Evolutionary conservation across 441 rosid species (phyloP).

Genomic region (Gossypium schwendimanii): DNA sequence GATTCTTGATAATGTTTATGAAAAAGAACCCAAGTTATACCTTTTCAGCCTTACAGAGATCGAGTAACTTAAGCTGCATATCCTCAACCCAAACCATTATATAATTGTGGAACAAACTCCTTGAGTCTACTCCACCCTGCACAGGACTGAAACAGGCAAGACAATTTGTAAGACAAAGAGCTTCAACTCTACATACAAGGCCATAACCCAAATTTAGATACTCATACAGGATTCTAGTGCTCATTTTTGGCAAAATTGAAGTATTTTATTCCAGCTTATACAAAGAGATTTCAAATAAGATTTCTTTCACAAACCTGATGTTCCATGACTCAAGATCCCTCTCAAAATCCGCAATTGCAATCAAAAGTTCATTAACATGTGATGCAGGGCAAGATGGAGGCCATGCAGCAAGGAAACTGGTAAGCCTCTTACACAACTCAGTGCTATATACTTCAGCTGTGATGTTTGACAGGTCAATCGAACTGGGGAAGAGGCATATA

Average conservation of each 20-base stretch:
- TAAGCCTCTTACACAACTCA: slow-evolving; percentile 64
- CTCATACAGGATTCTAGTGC: background rate
- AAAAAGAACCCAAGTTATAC: slow-evolving; percentile 23
- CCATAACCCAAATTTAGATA: slow-evolving; percentile 12
- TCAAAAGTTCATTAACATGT: slow-evolving; percentile 77
- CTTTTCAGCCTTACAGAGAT: slow-evolving; percentile 87
- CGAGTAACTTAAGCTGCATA: slow-evolving; percentile 86
- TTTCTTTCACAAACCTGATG: slow-evolving; percentile 58
- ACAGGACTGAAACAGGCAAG: slow-evolving; percentile 48
- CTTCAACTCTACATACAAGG: slow-evolving; percentile 4
- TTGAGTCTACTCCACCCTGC: slow-evolving; percentile 73
- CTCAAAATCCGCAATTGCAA: slow-evolving; percentile 76
- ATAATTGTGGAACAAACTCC: slow-evolving; percentile 66
- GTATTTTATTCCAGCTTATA: background rate
- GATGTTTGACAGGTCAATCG: slow-evolving; percentile 80
- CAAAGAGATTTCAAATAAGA: background rate
- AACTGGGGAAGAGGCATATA: slow-evolving; percentile 42
- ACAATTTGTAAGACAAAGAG: slow-evolving; percentile 14
- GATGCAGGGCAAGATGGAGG: slow-evolving; percentile 82
- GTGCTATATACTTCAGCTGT: slow-evolving; percentile 77
- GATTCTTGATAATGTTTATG: background rate
- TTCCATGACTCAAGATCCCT: slow-evolving; percentile 77
- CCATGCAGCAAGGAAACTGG: slow-evolving; percentile 70
- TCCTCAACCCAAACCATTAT: slow-evolving; percentile 92
- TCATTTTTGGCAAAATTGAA: background rate